Conservation (phyloP, 2,329 filamentous ascomycete species). For the Chaetomiaceae sp. region DNA sequence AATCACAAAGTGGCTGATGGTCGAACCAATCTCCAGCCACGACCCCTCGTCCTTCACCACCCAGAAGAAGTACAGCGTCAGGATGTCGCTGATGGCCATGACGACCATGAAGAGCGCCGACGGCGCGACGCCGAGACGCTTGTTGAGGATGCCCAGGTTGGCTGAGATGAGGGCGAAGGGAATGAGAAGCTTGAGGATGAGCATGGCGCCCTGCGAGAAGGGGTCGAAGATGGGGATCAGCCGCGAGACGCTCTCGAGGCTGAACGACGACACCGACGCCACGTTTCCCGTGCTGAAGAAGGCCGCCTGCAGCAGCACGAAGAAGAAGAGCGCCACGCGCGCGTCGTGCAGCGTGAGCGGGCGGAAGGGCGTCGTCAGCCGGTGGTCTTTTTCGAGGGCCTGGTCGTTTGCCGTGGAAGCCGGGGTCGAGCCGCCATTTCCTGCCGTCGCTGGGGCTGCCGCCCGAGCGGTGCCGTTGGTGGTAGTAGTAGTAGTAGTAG, state of each 20-base stretch:
- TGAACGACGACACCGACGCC: conserved; percentile 89
- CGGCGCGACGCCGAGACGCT: conserved; percentile 73
- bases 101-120: conserved; percentile 91
- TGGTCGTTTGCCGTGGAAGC: conserved; percentile 9
- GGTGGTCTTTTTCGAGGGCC: not conserved
- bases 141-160: conserved; percentile 89
- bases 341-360: conserved; percentile 74
- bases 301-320: conserved; percentile 86
- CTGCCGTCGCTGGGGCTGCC: conserved; percentile 1
- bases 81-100: conserved; percentile 82
- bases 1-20: conserved; percentile 92
- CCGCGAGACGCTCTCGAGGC: conserved; percentile 79
- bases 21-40: conserved; percentile 96
- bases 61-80: conserved; percentile 97
- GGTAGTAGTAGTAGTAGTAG: too few species aligned
- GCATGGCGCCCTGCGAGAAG: conserved; percentile 79
- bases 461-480: conserved; percentile 1
- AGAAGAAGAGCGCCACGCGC: conserved; percentile 87
- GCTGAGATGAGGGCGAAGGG: conserved; percentile 90
- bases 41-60: conserved; percentile 93
- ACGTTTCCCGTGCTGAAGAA: conserved; percentile 98
- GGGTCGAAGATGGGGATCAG: conserved; percentile 90
- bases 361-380: conserved; percentile 41
- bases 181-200: conserved; percentile 84
- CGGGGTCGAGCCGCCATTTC: conserved; percentile 24